phyloP scores from a whole-genome alignment of 257 asterid species.

The Solanum clarkiae region DNA sequence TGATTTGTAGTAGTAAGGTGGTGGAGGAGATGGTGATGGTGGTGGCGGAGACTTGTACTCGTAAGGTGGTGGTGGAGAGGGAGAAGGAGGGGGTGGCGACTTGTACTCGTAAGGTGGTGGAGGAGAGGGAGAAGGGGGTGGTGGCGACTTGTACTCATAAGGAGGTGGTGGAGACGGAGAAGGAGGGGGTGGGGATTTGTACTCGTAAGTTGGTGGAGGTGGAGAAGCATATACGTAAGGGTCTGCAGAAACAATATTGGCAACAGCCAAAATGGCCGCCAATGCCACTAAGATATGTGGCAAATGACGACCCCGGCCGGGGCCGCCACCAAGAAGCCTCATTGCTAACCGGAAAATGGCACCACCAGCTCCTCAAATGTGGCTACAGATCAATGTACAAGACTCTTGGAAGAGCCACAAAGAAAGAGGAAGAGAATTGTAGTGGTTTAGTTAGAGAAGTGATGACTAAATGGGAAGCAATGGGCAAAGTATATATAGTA shows the following conservation, averaged over 20 bases:
- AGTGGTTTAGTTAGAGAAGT: not conserved
- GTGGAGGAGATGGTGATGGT: not conserved
- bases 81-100: conserved; percentile 6
- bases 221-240: conserved; percentile 33
- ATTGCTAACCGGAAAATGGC: conserved; percentile 14
- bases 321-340: conserved; percentile 28
- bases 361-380: conserved; percentile 12
- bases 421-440: not conserved
- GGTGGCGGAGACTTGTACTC: not conserved
- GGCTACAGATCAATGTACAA: not conserved
- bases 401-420: not conserved
- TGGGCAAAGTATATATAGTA: conserved; percentile 21
- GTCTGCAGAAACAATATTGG: conserved; percentile 35
- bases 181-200: conserved; percentile 13
- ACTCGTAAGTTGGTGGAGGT: conserved; percentile 11
- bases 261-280: conserved; percentile 36
- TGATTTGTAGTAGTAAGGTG: conserved; percentile 13
- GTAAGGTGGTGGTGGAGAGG: conserved; percentile 5
- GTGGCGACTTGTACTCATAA: conserved; percentile 8
- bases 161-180: conserved; percentile 20
- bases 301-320: conserved; percentile 23
- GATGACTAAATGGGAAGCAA: conserved; percentile 9
- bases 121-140: not conserved
- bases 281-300: conserved; percentile 33
- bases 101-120: conserved; percentile 7